A percentile compares a stretch with the other conserved stretches of the same genome.
These are phyloP conservation scores for Ophioceras dolichostomum DNA, from an alignment of 2,329 filamentous ascomycete genomes.

Conservation along the genomic window DNA sequence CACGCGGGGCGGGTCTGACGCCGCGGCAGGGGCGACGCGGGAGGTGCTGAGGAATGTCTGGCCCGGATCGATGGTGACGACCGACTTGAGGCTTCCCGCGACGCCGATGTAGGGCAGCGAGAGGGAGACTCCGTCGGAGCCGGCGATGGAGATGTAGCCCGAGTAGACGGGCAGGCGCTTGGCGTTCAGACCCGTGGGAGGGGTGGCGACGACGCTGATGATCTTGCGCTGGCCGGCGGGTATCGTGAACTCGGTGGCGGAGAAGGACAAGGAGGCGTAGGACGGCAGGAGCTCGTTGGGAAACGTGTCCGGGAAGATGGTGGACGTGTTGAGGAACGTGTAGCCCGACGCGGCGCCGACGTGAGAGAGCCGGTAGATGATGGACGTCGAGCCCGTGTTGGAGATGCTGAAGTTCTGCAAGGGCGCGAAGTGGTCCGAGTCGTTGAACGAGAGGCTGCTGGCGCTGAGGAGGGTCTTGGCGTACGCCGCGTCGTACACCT, in stretches of 20 bases:
- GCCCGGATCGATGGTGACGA: constrained; percentile 10
- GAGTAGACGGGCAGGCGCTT: constrained; percentile 33
- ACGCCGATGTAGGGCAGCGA: constrained; percentile 26
- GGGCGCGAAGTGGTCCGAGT: constrained; percentile 42
- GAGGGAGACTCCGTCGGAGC: constrained; percentile 24
- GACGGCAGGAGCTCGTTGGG: constrained; percentile 29
- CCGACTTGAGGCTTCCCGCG: constrained; percentile 27
- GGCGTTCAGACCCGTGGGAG: constrained; percentile 23
- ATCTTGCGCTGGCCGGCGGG: constrained; percentile 27
- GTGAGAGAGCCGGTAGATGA: constrained; percentile 40
- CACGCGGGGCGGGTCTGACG: constrained; percentile 6
- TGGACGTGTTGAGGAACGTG: constrained; percentile 23
- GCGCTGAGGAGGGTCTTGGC: constrained; percentile 38
- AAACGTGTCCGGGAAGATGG: constrained; percentile 25
- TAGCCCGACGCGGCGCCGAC: constrained; percentile 40
- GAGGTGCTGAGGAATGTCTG: constrained; percentile 4
- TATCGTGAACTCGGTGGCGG: constrained; percentile 28
- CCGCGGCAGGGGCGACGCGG: not conserved
- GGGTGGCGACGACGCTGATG: constrained; percentile 30
- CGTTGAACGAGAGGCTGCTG: constrained; percentile 51
- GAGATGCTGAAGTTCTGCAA: constrained; percentile 39
- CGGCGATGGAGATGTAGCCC: constrained; percentile 32
- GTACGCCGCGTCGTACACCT: constrained; percentile 46
- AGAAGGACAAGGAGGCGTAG: constrained; percentile 30
- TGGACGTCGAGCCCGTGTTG: constrained; percentile 34